Evolutionary conservation across 805 yeast species (phyloP), one percentile per base, ranked within the genome.

Genomic region (Nakazawaea ernobii): DNA sequence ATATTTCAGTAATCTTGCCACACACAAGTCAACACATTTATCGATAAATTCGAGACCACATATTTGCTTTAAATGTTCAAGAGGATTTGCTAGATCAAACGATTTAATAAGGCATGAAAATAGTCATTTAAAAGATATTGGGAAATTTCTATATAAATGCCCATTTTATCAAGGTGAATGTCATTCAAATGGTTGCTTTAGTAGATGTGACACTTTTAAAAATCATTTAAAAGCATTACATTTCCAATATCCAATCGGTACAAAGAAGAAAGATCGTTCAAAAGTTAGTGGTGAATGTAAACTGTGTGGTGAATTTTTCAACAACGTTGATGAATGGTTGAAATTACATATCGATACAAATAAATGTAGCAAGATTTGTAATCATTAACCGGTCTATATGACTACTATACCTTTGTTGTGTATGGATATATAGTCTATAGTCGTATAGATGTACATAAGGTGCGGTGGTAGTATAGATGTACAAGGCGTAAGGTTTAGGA

Each of bases 191-290:
- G 97, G 97, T 5, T 82, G 86, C 29, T 90, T 90, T 58, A 81
- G 90, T 10, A 74, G 97, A 43, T 86, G 96, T 61, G 97, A 90
- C 61, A 90, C 97, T 4, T 90, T 80, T 67, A 90, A 90, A 60
- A 90, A 90, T 65, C 97, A 90, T 65, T 70, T 90, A 52, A 87
- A 86, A 62, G 95, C 96, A 1, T 74, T 90, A 52, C 97, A 90
- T 60, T 90, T 90, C 62, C 84, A 79, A 53, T 90, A 90, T 63
- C 97, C 97, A 5, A 75, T 76, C 35, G 96, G 96, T 6, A 89
- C 96, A 3, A 79, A 82, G 59, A 88, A 89, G 65, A 81, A 78
- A 51, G 85, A 87, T 56, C 75, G 97, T 52, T 63, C 66, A 17
- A 74, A 77, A 44, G 86, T 82, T 37, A 63, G 73, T 17, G 97